Evolutionary conservation across 73 alveolate species (phyloP).

Genomic region (Tetrahymena elliotti): DNA sequence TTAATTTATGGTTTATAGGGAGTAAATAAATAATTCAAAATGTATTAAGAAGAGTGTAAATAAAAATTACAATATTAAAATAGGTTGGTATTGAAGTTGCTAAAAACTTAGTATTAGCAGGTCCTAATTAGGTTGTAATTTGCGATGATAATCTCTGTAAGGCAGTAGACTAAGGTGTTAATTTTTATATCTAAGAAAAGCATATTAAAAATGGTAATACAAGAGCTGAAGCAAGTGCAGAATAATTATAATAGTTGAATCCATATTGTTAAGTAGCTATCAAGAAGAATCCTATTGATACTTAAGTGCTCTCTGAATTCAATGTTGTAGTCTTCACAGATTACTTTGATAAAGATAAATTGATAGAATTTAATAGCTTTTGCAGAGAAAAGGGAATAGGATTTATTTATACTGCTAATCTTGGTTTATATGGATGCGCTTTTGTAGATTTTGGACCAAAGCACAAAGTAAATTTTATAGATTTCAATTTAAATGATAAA

Average conservation of each 20-base stretch:
- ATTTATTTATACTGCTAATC: slow-evolving; percentile 60
- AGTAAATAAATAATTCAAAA: too few species aligned
- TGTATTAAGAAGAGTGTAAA: too few species aligned
- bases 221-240: slow-evolving; percentile 85
- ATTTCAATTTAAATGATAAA: not conserved
- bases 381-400: slow-evolving; percentile 74
- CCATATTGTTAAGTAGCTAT: slow-evolving; percentile 86
- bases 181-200: slow-evolving; percentile 84
- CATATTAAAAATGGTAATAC: slow-evolving; percentile 70
- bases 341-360: slow-evolving; percentile 57
- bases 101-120: slow-evolving; percentile 95
- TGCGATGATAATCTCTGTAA: slow-evolving; percentile 63
- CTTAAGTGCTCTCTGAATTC: slow-evolving; percentile 15
- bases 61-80: too few species aligned
- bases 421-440: slow-evolving; percentile 87
- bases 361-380: slow-evolving; percentile 64
- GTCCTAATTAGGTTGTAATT: slow-evolving; percentile 86
- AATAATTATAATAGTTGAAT: slow-evolving; percentile 83
- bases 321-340: slow-evolving; percentile 82
- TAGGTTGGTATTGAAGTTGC: slow-evolving; percentile 91
- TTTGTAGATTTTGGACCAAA: slow-evolving; percentile 91
- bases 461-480: slow-evolving; percentile 19
- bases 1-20: slow-evolving; percentile 37
- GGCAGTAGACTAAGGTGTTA: slow-evolving; percentile 83
- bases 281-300: slow-evolving; percentile 41